Percentiles rank a stretch among this genome's conserved stretches.
phyloP scores from a whole-genome alignment of 805 yeast genomes.

The Schizosaccharomyces osmophilus region DNA sequence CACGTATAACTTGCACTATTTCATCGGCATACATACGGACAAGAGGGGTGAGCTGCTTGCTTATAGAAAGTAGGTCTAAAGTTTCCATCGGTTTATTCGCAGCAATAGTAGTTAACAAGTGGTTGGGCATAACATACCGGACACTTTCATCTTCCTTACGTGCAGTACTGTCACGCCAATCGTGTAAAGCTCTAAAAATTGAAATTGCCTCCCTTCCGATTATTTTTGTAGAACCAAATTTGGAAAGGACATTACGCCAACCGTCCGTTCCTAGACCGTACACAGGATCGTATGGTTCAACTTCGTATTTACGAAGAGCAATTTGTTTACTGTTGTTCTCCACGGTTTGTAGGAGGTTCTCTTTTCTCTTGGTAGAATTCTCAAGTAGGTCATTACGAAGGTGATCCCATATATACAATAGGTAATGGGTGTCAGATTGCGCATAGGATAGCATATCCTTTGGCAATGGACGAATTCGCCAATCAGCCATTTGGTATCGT shows the following conservation, averaged over 20 bases:
- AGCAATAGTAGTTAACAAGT: constrained; percentile 38
- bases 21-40: constrained; percentile 3
- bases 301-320: constrained; percentile 62
- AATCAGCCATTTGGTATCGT: constrained; percentile 86
- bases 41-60: constrained; percentile 9
- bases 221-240: constrained; percentile 43
- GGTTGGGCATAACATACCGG: constrained; percentile 64
- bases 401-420: constrained; percentile 55
- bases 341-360: constrained; percentile 25
- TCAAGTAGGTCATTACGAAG: constrained; percentile 33
- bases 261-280: constrained; percentile 22
- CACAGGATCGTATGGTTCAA: constrained; percentile 30
- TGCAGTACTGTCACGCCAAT: constrained; percentile 69
- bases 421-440: constrained; percentile 80
- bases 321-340: constrained; percentile 53
- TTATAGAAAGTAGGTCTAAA: constrained; percentile 21
- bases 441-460: constrained; percentile 64
- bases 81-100: constrained; percentile 33
- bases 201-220: constrained; percentile 24
- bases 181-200: constrained; percentile 34
- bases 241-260: constrained; percentile 22
- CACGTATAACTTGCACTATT: constrained; percentile 3
- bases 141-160: constrained; percentile 62
- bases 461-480: constrained; percentile 76
- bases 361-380: constrained; percentile 2